These are phyloP conservation scores for Clonostachys rosea DNA, from an alignment of 2,329 filamentous ascomycete species.

Conservation along the genomic window DNA sequence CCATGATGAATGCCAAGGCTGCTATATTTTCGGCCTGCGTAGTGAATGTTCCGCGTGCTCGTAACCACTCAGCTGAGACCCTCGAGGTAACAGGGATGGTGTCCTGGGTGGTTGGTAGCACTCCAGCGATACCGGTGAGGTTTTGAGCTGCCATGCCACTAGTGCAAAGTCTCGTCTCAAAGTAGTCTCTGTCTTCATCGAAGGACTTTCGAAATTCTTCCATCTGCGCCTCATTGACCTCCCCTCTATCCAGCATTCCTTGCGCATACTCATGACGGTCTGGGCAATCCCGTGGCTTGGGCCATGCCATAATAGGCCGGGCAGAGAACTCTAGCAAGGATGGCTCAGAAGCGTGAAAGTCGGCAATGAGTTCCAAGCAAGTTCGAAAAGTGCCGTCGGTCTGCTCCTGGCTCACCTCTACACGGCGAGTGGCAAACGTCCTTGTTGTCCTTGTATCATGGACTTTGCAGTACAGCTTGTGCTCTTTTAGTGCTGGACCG, in stretches of 20 bases:
- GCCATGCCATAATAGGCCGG: no score
- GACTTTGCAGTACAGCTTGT: slow-evolving; percentile 27
- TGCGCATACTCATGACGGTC: slow-evolving; percentile 21
- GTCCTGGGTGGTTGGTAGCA: slow-evolving; percentile 26
- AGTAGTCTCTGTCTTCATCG: slow-evolving; percentile 16
- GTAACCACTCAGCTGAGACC: slow-evolving; percentile 35
- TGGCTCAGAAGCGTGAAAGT: slow-evolving; percentile 38
- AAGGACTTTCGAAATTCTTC: slow-evolving; percentile 19
- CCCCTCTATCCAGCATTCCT: slow-evolving; percentile 1
- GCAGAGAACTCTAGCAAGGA: slow-evolving; percentile 28
- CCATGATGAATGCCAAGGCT: slow-evolving; percentile 35
- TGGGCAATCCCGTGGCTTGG: slow-evolving; percentile 2
- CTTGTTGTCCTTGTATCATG: slow-evolving; percentile 32
- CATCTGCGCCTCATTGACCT: slow-evolving; percentile 4
- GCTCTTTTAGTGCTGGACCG: slow-evolving; percentile 34
- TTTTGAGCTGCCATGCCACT: slow-evolving; percentile 37
- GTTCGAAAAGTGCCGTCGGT: slow-evolving; percentile 25
- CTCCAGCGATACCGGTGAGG: slow-evolving; percentile 31
- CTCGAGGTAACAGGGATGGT: slow-evolving; percentile 22
- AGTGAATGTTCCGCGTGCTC: slow-evolving; percentile 11
- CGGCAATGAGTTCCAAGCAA: slow-evolving; percentile 35
- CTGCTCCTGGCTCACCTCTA: slow-evolving; percentile 35
- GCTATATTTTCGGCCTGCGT: slow-evolving; percentile 24
- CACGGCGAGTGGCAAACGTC: slow-evolving; percentile 39
- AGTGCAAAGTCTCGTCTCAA: slow-evolving; percentile 26